phyloP scores from a whole-genome alignment of 306 rosid genomes.

The Ammopiptanthus mongolicus region DNA sequence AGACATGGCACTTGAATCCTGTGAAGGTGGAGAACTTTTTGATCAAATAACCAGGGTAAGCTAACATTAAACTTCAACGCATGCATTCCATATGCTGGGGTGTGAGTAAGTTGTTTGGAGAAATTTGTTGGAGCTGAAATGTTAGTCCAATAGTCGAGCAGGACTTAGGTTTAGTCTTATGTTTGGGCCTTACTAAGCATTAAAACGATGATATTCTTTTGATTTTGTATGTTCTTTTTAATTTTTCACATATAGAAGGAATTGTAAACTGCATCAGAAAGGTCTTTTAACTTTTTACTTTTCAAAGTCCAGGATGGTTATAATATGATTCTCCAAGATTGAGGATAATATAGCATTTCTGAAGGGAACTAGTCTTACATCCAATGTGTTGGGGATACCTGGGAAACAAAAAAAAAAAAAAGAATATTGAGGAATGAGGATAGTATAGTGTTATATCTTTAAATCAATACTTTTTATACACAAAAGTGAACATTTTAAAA shows the following conservation, averaged over 20 bases:
- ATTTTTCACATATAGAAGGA: not conserved
- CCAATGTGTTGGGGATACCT: too few species aligned
- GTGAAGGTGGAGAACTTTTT: conserved; percentile 99
- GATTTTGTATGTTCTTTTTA: not conserved
- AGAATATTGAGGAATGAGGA: not conserved
- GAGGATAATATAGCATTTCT: not conserved
- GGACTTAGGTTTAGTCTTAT: not conserved
- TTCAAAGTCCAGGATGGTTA: not conserved
- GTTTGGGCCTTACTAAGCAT: not conserved
- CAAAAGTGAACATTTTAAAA: conserved; percentile 1
- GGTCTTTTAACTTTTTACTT: not conserved
- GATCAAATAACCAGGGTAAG: conserved; percentile 99
- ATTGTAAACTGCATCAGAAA: not conserved
- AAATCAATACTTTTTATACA: not conserved
- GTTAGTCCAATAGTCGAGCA: not conserved
- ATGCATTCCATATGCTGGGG: conserved; percentile 14
- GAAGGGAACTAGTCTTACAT: too few species aligned
- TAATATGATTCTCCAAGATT: not conserved
- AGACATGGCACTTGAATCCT: conserved; percentile 99
- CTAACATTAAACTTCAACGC: conserved; percentile 1
- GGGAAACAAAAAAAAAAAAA: too few species aligned
- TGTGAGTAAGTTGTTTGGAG: not conserved
- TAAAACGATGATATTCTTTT: not conserved
- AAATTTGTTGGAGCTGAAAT: not conserved
- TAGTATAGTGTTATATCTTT: not conserved